Evolutionary conservation across 2,329 filamentous ascomycete species (phyloP).

Genomic region (Epicoccum nigrum): DNA sequence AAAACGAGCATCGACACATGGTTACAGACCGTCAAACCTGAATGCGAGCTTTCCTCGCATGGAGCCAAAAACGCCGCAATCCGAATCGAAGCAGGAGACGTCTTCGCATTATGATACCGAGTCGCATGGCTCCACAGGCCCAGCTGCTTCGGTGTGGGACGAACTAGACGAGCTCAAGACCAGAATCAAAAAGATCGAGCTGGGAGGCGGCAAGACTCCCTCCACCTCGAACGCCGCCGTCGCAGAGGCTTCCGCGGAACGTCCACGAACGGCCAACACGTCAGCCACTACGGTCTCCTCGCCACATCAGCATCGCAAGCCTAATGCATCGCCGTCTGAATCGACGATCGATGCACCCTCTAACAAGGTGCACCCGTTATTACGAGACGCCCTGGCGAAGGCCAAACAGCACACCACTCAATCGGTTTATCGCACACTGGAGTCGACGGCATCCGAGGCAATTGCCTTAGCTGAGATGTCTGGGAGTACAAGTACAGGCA

Average conservation of each 20-base stretch:
- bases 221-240: conserved; percentile 77
- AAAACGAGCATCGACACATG: conserved; percentile 30
- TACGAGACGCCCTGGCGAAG: conserved; percentile 81
- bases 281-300: conserved; percentile 83
- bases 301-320: conserved; percentile 72
- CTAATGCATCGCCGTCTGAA: conserved; percentile 50
- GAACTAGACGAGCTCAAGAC: conserved; percentile 95
- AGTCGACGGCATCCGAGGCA: conserved; percentile 82
- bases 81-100: conserved; percentile 35
- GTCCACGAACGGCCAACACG: conserved; percentile 89
- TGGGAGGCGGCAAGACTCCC: conserved; percentile 81
- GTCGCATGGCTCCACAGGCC: conserved; percentile 85
- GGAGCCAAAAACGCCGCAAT: conserved; percentile 32
- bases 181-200: conserved; percentile 84
- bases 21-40: conserved; percentile 46
- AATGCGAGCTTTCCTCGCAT: conserved; percentile 43
- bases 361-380: conserved; percentile 73
- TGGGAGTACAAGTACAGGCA: conserved; percentile 69
- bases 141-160: conserved; percentile 95
- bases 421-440: conserved; percentile 78
- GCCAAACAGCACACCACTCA: conserved; percentile 71
- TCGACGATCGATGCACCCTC: conserved; percentile 52
- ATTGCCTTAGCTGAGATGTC: conserved; percentile 79
- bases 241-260: conserved; percentile 72
- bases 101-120: conserved; percentile 62